A percentile compares a stretch with the other conserved stretches of the same genome.
phyloP scores from a whole-genome alignment of 2,329 filamentous ascomycete species.

The Stachybotrys elegans region DNA sequence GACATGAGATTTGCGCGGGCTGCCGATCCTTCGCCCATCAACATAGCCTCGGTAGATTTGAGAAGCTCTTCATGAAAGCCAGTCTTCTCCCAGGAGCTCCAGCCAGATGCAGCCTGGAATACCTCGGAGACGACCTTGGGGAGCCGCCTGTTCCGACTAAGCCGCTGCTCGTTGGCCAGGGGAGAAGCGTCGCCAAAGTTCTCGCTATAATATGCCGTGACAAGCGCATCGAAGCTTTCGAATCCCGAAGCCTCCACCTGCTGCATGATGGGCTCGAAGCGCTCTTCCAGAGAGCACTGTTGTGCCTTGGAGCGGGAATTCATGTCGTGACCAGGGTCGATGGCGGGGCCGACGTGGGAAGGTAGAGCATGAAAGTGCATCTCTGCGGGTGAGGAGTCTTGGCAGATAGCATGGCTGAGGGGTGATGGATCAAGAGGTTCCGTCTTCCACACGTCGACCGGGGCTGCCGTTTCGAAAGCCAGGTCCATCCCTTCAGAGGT shows the following conservation, averaged over 20 bases:
- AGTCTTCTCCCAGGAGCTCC: constrained; percentile 18
- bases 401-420: constrained; percentile 6
- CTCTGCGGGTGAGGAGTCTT: constrained; percentile 5
- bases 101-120: constrained; percentile 11
- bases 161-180: constrained; percentile 18
- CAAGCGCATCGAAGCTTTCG: constrained; percentile 18
- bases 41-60: constrained; percentile 15
- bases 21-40: constrained; percentile 11
- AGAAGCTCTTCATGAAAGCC: constrained; percentile 22
- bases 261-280: constrained; percentile 16
- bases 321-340: not conserved
- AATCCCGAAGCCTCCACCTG: constrained; percentile 17
- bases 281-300: constrained; percentile 14
- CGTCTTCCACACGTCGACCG: constrained; percentile 12
- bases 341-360: not conserved
- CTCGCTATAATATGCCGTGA: constrained; percentile 19
- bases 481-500: constrained; percentile 14
- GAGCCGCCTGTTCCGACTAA: constrained; percentile 18
- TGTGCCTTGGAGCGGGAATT: not conserved
- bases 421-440: constrained; percentile 5
- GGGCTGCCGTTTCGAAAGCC: constrained; percentile 10
- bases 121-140: constrained; percentile 17
- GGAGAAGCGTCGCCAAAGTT: constrained; percentile 12
- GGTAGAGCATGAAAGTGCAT: constrained; percentile 6
- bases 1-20: constrained; percentile 6